Evolutionary conservation across 176 grass and related monocot species (phyloP), one percentile per base, ranked within the genome.

Genomic region (Zea mays): DNA sequence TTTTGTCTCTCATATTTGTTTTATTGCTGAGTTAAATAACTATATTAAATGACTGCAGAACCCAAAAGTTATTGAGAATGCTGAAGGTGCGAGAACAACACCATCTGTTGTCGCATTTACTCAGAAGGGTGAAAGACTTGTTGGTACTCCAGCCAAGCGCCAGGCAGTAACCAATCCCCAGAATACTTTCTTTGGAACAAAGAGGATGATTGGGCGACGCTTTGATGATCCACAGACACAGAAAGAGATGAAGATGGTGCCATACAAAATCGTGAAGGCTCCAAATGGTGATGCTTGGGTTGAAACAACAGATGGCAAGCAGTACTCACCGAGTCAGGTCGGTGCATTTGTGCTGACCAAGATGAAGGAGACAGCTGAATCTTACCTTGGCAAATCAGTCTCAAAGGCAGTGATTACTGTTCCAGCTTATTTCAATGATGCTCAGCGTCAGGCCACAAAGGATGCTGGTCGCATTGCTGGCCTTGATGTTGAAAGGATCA

Each of bases 221-320:
- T 93, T 90, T 77, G 91, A 93, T 69, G 88, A 93, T 82, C 85
- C 85, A 10, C 91, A 93, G 68, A 90, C 88, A 46, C 88, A 93
- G 79, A 93, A 93, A 73, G 88, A 93, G 59, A 93, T 93, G 91
- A 93, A 93, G 76, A 93, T 93, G 91, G 91, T 93, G 49, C 91
- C 91, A 5, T 90, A 74, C 71, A 93, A 90, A 69, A 93, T 93
- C 8, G 91, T 90, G 47, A 90, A 75, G 71, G 91, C 85, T 54
- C 85, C 88, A 27, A 93, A 90, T 83, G 91, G 91, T 10, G 91
- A 93, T 77, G 91, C 91, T 19, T 90, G 91, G 91, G 82, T 90
- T 64, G 91, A 93, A 73, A 83, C 81, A 59, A 88, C 78, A 13
- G 84, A 88, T 45, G 91, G 91, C 6, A 88, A 93, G 33, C 84